A percentile compares a stretch with the other conserved stretches of the same genome.
phyloP scores from a whole-genome alignment of 106 monocot genomes.

The Dendrobium chrysotoxum region DNA sequence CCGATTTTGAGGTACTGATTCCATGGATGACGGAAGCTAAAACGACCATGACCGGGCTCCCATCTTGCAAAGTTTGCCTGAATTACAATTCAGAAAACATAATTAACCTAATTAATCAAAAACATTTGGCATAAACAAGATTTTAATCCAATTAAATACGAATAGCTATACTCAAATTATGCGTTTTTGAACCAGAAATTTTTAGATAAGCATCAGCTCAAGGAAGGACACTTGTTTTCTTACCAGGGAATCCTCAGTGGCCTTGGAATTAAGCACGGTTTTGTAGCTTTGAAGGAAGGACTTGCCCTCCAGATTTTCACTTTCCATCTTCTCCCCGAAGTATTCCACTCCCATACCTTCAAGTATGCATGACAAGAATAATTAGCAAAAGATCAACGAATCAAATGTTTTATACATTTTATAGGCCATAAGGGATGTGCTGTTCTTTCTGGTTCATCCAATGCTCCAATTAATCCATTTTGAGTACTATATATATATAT shows the following conservation, averaged over 20 bases:
- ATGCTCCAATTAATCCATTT: not conserved
- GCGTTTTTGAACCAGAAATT: no score
- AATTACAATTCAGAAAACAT: not conserved
- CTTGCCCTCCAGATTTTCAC: slow-evolving; percentile 20
- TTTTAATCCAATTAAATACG: no score
- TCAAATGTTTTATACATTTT: not conserved
- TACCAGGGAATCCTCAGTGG: slow-evolving; percentile 48
- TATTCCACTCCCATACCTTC: slow-evolving; percentile 38
- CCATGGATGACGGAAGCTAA: slow-evolving; percentile 56
- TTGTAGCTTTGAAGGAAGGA: slow-evolving; percentile 33
- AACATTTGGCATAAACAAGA: not conserved
- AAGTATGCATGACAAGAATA: slow-evolving; percentile 2
- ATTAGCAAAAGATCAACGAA: not conserved
- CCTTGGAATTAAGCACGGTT: slow-evolving; percentile 62
- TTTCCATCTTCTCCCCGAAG: slow-evolving; percentile 18
- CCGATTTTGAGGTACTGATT: slow-evolving; percentile 57
- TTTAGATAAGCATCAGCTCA: no score
- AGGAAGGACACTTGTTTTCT: not conserved
- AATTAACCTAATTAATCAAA: not conserved
- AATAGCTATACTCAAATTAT: no score
- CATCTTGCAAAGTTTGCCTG: slow-evolving; percentile 66
- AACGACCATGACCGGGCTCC: slow-evolving; percentile 60
- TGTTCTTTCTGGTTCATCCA: not conserved
- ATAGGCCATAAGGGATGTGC: not conserved
- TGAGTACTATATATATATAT: not conserved